A percentile compares a stretch with the other conserved stretches of the same genome.
Conservation (phyloP, 2,329 filamentous ascomycete genomes). For the Sporothrix euskadiensis region DNA sequence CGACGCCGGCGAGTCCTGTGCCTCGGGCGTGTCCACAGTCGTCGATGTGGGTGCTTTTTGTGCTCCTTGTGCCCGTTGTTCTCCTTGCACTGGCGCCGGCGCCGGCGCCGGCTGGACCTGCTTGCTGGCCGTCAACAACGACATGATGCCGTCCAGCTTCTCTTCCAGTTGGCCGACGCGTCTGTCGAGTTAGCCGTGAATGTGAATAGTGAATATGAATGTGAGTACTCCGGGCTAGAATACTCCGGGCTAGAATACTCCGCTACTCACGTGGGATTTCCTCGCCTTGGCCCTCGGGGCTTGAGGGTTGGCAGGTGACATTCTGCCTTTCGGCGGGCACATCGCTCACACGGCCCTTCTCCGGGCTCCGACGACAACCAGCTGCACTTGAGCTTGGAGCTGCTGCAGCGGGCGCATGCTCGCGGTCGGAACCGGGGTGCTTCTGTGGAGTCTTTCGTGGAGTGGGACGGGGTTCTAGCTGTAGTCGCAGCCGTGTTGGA, state of each 20-base stretch:
- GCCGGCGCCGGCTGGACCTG: conserved; percentile 28
- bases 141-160: conserved; percentile 45
- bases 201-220: too few relatives aligned
- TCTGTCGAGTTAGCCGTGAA: conserved; percentile 33
- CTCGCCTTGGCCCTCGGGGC: conserved; percentile 33
- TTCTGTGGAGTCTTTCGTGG: neutral
- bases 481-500: neutral
- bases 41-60: neutral
- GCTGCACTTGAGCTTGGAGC: conserved; percentile 35
- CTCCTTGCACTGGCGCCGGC: neutral
- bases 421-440: conserved; percentile 36
- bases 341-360: conserved; percentile 34
- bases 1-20: neutral
- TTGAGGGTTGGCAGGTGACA: conserved; percentile 34
- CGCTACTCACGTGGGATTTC: conserved; percentile 32
- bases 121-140: conserved; percentile 41
- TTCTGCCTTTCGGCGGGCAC: conserved; percentile 31
- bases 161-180: conserved; percentile 44
- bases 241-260: neutral
- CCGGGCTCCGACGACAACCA: conserved; percentile 33
- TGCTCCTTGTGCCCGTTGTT: too few relatives aligned
- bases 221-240: neutral
- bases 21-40: neutral
- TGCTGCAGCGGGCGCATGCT: conserved; percentile 39
- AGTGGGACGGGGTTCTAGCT: neutral